Base-by-base conservation (phyloP, 352 stramenopile genomes). In the Pythium aquatile region DNA sequence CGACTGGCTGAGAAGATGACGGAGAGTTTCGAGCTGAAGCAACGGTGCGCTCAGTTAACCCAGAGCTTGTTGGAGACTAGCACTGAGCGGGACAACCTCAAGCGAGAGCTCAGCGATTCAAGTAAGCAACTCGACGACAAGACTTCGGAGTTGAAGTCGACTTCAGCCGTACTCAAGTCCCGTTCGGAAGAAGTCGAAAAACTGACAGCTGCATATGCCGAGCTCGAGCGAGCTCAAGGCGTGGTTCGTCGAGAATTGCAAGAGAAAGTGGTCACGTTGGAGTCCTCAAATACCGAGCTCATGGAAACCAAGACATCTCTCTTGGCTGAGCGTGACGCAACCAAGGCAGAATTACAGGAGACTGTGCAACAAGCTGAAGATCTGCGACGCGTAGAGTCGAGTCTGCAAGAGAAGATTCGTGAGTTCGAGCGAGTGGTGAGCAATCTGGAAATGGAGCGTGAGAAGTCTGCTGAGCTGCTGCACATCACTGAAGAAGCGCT, bases 401-500 rank as follows among this genome's bases (percentile, higher is more conserved):
- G 14, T 39, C 26, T 56, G 16, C 24, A 16, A n/a, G 49, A 56
- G 17, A 33, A 39, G 24, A 24, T 32, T 16, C 2, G 2, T 3
- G 24, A 20, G 4, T 16, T 42, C 35, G 35, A 42, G 35, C 35
- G 16, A 42, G 35, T 16, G 35, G 35, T 17, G 35, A 42, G 3
- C 35, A 16, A 42, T 4, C 32, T 51, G 4, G 17, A 61, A 6
- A 24, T 33, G 6, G 51, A 65, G 20, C 11, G 60, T 1, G 3
- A n/a, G 2, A 58, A 65, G 13, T 55, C 51, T 5, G 51, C 51
- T 6, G 51, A 65, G 9, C 20, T 53, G n/a, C 42, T 69, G 5
- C 48, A 65, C 30, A 52, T 65, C 56, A 58, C 63, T 5, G 51
- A 69, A 37, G 55, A 64, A 33, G 48, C 63, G 14, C 10, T 69